phyloP scores from a whole-genome alignment of 129 eudicot genomes.

The Ambrosia trifida region DNA sequence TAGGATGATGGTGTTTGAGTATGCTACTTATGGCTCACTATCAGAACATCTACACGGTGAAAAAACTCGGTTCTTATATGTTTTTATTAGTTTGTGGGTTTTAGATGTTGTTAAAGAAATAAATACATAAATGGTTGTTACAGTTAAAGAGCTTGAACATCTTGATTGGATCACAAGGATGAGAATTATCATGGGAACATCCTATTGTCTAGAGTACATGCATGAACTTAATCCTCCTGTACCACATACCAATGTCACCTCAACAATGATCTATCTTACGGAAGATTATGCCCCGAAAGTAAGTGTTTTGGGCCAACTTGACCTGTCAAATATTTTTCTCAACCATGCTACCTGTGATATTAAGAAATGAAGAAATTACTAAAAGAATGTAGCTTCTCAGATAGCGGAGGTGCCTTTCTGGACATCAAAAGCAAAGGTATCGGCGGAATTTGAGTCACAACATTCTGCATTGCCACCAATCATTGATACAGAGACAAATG shows the following conservation, averaged over 20 bases:
- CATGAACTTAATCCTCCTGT: conserved; percentile 78
- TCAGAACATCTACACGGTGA: conserved; percentile 91
- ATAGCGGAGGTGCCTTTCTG: conserved; percentile 63
- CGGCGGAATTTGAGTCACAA: conserved; percentile 43
- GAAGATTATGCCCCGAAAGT: conserved; percentile 99
- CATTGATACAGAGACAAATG: conserved; percentile 58
- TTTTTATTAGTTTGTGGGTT: neutral
- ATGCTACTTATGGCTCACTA: conserved; percentile 79
- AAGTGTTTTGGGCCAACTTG: too few species aligned
- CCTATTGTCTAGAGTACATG: conserved; percentile 86
- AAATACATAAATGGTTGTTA: conserved; percentile 10
- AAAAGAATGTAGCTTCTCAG: conserved; percentile 36
- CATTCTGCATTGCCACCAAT: conserved; percentile 53
- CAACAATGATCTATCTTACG: conserved; percentile 56
- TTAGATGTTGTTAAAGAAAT: neutral
- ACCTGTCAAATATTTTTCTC: too few species aligned
- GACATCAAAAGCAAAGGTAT: conserved; percentile 43
- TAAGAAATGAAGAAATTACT: conserved; percentile 6
- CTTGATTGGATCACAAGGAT: conserved; percentile 85
- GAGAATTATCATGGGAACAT: conserved; percentile 86
- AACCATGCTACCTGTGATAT: too few species aligned
- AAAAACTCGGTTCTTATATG: neutral
- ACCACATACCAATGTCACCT: conserved; percentile 48
- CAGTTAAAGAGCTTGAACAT: conserved; percentile 80
- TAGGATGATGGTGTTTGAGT: conserved; percentile 97